Percentiles rank a stretch among this genome's conserved stretches.
Evolutionary conservation across 192 early-diverging fungal species (phyloP).

Genomic region (Coemansia sp.): DNA sequence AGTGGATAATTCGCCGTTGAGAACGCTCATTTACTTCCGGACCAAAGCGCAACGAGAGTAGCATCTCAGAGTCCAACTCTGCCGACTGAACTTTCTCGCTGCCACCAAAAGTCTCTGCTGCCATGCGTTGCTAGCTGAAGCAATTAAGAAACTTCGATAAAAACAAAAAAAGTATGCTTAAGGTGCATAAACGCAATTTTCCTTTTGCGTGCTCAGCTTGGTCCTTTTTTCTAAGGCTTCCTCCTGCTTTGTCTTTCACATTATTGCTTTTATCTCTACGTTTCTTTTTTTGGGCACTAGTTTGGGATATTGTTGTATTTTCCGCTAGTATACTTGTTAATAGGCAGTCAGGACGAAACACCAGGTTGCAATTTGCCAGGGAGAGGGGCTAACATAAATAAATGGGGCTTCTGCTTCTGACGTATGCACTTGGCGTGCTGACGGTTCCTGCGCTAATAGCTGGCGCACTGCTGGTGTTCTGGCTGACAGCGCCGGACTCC

Average conservation of each 20-base stretch:
- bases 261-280: no score
- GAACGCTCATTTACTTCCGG: background rate
- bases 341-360: background rate
- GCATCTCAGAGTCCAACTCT: constrained; percentile 13
- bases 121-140: background rate
- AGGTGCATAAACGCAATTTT: no score
- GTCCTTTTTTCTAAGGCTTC: no score
- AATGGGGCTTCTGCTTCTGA: constrained; percentile 25
- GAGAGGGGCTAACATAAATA: constrained; percentile 7
- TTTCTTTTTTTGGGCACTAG: background rate
- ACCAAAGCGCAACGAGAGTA: constrained; percentile 35
- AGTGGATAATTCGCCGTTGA: constrained; percentile 29
- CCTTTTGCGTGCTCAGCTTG: no score
- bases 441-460: constrained; percentile 33
- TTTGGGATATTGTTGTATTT: no score
- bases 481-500: constrained; percentile 22
- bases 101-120: background rate
- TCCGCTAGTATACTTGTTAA: no score
- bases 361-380: background rate
- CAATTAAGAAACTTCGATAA: constrained; percentile 1
- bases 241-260: no score
- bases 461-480: constrained; percentile 21
- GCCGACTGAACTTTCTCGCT: background rate
- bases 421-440: constrained; percentile 42
- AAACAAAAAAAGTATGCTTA: background rate